Base-by-base conservation (phyloP, 345 rosid genomes). In the Eucalyptus guilfoylei region DNA sequence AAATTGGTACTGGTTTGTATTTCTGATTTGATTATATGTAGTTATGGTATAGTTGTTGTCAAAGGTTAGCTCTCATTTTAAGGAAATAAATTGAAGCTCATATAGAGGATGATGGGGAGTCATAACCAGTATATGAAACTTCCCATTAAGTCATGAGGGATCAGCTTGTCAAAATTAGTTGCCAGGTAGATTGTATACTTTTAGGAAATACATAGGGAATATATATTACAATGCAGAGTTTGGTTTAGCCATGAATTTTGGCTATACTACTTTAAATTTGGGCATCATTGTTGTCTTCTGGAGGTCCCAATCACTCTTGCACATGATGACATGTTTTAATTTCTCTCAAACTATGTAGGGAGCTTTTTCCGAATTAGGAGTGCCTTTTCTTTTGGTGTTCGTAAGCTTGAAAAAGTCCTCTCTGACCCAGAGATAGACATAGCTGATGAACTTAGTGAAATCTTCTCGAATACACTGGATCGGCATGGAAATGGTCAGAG, bases 381-480 rank as follows among this genome's bases (percentile, higher is more conserved):
- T 92, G 99, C 99, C 81, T 97, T 97, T 92, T 95, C 93, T 86
- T 95, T 95, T 93, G 99, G 99, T 86, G 98, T 96, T 86, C 96
- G 95, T 64, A 97, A 96, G 90, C 99, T 97, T 89, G 96, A 95
- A 47, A 90, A 44, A 64, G 93, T 97, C 86, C 91, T 96, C 87
- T 94, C 92, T 87, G 93, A 92, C 89, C 92, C 94, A 86, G 95
- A 92, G 88, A 95, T 93, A 91, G 90, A 90, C 90, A 87, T 95
- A 88, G 91, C 91, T 50, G 86, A 90, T 87, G 96, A 95, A 91
- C 97, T 97, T 87, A 87, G 88, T 67, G 96, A 94, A 88, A 96
- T 96, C 89, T 96, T 97, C 90, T 91, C 95, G 5, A 96, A 95
- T 92, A 94, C 96, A 87, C 92, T 95, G 89, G 95, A 94, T 90